A percentile compares a stretch with the other conserved stretches of the same genome.
These are phyloP conservation scores for Phaeodactylum tricornutum DNA, from an alignment of 108 stramenopile genomes.

Conservation along the genomic window DNA sequence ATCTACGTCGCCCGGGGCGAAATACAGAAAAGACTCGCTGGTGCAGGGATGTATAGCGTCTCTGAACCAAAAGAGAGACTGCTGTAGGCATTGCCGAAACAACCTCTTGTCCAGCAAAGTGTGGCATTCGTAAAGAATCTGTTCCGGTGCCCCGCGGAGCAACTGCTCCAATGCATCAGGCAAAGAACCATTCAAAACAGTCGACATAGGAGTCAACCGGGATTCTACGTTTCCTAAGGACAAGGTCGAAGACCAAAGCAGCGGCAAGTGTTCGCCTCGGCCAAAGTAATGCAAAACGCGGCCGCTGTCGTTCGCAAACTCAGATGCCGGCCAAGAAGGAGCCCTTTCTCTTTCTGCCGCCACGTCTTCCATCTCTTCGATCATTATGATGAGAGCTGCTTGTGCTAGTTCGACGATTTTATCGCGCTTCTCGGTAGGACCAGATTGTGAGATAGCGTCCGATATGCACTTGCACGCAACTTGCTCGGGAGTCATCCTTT, in stretches of 20 bases:
- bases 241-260: constrained; percentile 13
- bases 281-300: constrained; percentile 22
- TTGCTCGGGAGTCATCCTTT: not conserved
- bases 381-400: constrained; percentile 7
- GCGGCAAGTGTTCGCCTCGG: constrained; percentile 10
- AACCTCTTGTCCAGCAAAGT: constrained; percentile 4
- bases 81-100: constrained; percentile 25
- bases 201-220: constrained; percentile 1
- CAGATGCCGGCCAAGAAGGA: constrained; percentile 20
- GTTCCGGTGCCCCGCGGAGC: constrained; percentile 10
- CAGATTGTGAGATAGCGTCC: not conserved
- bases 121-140: constrained; percentile 16
- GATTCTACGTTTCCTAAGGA: constrained; percentile 1
- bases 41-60: too few relatives aligned
- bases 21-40: too few relatives aligned
- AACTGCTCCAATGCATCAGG: constrained; percentile 16
- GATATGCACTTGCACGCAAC: not conserved
- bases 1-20: not conserved
- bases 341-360: constrained; percentile 6
- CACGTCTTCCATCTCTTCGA: constrained; percentile 3
- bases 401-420: constrained; percentile 10
- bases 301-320: constrained; percentile 5
- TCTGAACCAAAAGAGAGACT: constrained; percentile 15
- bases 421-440: constrained; percentile 2
- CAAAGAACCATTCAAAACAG: constrained; percentile 12